Base-by-base conservation (phyloP, 345 rosid species). In the Carallia pectinifolia region DNA sequence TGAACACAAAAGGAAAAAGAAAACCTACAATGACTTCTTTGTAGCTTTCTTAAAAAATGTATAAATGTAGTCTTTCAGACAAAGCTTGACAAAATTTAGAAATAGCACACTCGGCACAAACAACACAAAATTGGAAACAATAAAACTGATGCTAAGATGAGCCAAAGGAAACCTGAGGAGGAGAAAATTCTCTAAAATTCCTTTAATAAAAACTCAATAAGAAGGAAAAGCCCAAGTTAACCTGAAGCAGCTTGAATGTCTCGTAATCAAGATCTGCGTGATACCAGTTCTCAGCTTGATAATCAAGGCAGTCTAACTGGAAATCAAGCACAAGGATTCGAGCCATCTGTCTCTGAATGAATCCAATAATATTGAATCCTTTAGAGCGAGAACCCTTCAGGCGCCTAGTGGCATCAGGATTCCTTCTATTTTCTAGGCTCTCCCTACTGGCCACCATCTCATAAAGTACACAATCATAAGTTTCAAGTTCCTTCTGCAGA, bases 221-320 rank as follows among this genome's bases (percentile, higher is more conserved):
- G 40, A 34, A 61, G 44, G 30, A n/a, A 34, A 8, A 56, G 53
- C 6, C 4, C 29, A 12, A n/a, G 31, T 44, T 23, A 76, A 94
- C 99, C 99, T 95, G 99, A 85, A 95, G 99, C 55, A 81, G 80
- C 76, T 84, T 81, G 85, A 92, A 95, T 6, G 99, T 95, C 83
- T 92, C 97, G 50, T 75, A 85, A 70, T 92, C 99, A 48, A 95
- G 99, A 88, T 95, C 99, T 27, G 99, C 99, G 66, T 92, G 97
- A 78, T 82, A 86, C 96, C 97, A 95, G 68, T 90, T 95, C 73
- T 84, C 81, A 67, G 82, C 80, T 27, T 89, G 84, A 66, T 90
- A 95, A 81, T 92, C 90, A 6, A 95, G 83, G 80, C 93, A 89
- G 75, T 92, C 99, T 40, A 87, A 82, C 75, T 95, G 99, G 81